Percentiles rank a stretch among this genome's conserved stretches.
These are phyloP conservation scores for Xylariaceae sp. DNA, from an alignment of 2,329 filamentous ascomycete genomes.

Conservation along the genomic window DNA sequence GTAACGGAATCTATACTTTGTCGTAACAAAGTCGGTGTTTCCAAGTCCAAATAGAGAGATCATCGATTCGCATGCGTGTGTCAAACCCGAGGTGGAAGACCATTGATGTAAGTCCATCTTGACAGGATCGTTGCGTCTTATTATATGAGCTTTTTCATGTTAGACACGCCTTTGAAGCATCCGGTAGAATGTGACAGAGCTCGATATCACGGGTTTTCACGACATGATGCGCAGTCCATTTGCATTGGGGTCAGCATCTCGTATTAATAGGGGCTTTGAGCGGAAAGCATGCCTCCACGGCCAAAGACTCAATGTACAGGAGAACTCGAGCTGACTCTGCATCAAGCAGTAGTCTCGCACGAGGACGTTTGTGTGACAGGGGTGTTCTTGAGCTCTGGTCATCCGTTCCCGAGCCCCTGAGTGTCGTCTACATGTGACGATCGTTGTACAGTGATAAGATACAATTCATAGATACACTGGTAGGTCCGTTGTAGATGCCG, in stretches of 20 bases:
- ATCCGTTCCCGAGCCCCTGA: background rate
- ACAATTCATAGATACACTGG: slow-evolving; percentile 27
- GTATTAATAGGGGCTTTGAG: background rate
- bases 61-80: no score
- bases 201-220: background rate
- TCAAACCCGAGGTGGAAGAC: no score
- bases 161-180: background rate
- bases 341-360: background rate
- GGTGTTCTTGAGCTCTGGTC: background rate
- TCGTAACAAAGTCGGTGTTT: no score
- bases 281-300: background rate
- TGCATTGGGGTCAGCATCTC: background rate
- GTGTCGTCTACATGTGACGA: slow-evolving; percentile 4
- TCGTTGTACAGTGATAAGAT: slow-evolving; percentile 25
- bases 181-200: background rate
- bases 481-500: slow-evolving; percentile 4
- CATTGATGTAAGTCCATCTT: no score
- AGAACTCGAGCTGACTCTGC: background rate
- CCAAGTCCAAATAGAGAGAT: no score
- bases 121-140: no score
- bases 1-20: no score
- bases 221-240: background rate
- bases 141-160: background rate
- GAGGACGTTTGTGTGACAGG: background rate
- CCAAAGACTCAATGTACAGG: background rate